Conservation (phyloP, 768 basidiomycete genomes). For the Peribolospora kevripleyi region DNA sequence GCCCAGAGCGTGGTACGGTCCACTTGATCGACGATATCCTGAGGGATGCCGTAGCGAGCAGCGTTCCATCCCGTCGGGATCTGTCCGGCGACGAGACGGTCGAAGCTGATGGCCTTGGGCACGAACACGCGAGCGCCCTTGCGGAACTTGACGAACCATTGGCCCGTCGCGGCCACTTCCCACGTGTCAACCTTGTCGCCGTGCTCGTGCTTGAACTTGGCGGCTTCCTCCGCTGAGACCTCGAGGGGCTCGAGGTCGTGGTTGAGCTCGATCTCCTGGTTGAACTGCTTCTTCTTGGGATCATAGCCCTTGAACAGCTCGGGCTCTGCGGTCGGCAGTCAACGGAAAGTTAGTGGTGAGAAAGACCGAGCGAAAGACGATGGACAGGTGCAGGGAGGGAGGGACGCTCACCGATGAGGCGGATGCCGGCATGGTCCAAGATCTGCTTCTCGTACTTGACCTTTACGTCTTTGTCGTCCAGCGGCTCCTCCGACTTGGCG, state of each 20-base stretch:
- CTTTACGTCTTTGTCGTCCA: conserved; percentile 92
- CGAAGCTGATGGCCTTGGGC: conserved; percentile 88
- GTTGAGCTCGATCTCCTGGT: conserved; percentile 85
- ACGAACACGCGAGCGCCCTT: conserved; percentile 80
- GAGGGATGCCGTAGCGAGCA: conserved; percentile 84
- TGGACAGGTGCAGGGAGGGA: background rate
- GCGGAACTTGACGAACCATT: conserved; percentile 97
- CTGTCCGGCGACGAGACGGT: conserved; percentile 81
- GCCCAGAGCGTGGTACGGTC: conserved; percentile 90
- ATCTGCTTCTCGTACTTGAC: conserved; percentile 88
- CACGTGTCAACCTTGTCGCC: conserved; percentile 90
- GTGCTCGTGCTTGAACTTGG: conserved; percentile 88
- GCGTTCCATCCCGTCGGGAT: conserved; percentile 95
- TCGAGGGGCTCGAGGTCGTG: conserved; percentile 95
- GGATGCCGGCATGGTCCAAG: conserved; percentile 67
- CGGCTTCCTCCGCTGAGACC: conserved; percentile 67
- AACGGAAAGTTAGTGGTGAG: conserved; percentile 4
- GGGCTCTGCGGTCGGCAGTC: conserved; percentile 37
- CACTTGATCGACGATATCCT: conserved; percentile 81
- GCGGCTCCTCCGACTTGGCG: conserved; percentile 68
- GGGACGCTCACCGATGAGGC: conserved; percentile 52
- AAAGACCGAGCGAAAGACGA: background rate
- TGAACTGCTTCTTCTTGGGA: conserved; percentile 88
- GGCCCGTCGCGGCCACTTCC: conserved; percentile 43
- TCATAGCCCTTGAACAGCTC: conserved; percentile 96